phyloP scores from a whole-genome alignment of 495 filamentous ascomycete species.

The Hypoxylon trugodes region DNA sequence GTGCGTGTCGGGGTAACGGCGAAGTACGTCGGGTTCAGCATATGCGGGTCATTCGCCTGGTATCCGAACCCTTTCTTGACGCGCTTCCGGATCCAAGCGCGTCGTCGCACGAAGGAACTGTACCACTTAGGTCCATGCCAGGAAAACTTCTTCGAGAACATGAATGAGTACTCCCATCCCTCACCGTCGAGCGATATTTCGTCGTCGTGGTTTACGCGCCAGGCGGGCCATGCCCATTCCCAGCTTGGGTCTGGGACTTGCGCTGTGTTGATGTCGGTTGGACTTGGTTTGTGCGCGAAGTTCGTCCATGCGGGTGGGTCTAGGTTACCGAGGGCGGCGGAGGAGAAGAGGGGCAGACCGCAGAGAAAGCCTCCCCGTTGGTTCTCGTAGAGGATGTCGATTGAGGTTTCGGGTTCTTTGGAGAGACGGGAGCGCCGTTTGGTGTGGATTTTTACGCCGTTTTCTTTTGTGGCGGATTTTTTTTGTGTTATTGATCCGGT shows the following conservation, averaged over 20 bases:
- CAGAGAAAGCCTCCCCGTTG: slow-evolving; percentile 85
- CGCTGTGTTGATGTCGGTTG: slow-evolving; percentile 87
- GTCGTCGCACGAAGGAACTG: slow-evolving; percentile 87
- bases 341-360: slow-evolving; percentile 87
- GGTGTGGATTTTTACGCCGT: not conserved
- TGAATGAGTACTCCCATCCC: slow-evolving; percentile 95
- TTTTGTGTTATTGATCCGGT: slow-evolving; percentile 10
- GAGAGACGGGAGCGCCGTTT: slow-evolving; percentile 8
- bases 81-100: slow-evolving; percentile 89
- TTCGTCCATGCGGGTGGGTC: slow-evolving; percentile 91
- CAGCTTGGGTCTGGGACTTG: slow-evolving; percentile 95
- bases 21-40: slow-evolving; percentile 87
- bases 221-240: slow-evolving; percentile 94
- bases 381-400: slow-evolving; percentile 96
- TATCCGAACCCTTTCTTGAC: slow-evolving; percentile 64
- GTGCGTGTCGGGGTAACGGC: slow-evolving; percentile 65
- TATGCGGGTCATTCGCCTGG: slow-evolving; percentile 58
- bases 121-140: slow-evolving; percentile 97
- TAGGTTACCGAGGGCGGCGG: slow-evolving; percentile 82
- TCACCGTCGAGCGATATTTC: slow-evolving; percentile 80
- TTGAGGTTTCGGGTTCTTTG: slow-evolving; percentile 59
- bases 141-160: slow-evolving; percentile 75
- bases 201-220: slow-evolving; percentile 92
- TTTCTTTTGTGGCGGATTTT: slow-evolving; percentile 1
- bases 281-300: slow-evolving; percentile 70